Percentiles rank a stretch among this genome's conserved stretches.
These are phyloP conservation scores for Amanita muscaria DNA, from an alignment of 768 basidiomycete genomes.

Conservation along the genomic window DNA sequence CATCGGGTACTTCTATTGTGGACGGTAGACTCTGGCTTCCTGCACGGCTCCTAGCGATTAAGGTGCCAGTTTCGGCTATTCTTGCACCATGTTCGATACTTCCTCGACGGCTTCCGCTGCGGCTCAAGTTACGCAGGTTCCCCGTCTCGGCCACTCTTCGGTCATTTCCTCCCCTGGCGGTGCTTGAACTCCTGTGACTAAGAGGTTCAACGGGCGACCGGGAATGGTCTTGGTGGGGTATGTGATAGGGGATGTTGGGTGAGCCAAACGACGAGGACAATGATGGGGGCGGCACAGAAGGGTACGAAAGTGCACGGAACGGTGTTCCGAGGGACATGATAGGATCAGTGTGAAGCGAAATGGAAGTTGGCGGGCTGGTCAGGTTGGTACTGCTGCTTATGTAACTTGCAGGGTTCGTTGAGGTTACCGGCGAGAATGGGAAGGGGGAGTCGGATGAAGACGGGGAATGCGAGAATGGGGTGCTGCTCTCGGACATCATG, in stretches of 20 bases:
- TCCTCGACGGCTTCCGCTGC: slow-evolving; percentile 40
- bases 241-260: slow-evolving; percentile 42
- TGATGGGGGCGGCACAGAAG: slow-evolving; percentile 77
- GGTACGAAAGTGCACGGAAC: slow-evolving; percentile 54
- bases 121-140: slow-evolving; percentile 25
- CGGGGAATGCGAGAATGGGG: slow-evolving; percentile 57
- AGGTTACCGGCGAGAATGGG: slow-evolving; percentile 52
- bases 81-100: slow-evolving; percentile 58
- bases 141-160: slow-evolving; percentile 27
- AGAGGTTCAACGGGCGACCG: slow-evolving; percentile 42
- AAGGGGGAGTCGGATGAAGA: slow-evolving; percentile 61
- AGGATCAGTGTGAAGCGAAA: slow-evolving; percentile 38
- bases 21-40: slow-evolving; percentile 34
- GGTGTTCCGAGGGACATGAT: slow-evolving; percentile 25
- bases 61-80: slow-evolving; percentile 55
- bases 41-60: slow-evolving; percentile 41
- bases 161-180: slow-evolving; percentile 27
- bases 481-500: slow-evolving; percentile 41
- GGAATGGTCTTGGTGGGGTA: slow-evolving; percentile 39
- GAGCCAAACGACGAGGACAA: slow-evolving; percentile 74
- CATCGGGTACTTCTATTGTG: slow-evolving; percentile 24
- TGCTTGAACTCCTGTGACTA: slow-evolving; percentile 45
- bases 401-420: slow-evolving; percentile 45
- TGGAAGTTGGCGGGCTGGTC: slow-evolving; percentile 69
- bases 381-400: slow-evolving; percentile 52